Percentiles rank a stretch among this genome's conserved stretches.
phyloP scores from a whole-genome alignment of 805 yeast genomes.

The Candida mattraensis region DNA sequence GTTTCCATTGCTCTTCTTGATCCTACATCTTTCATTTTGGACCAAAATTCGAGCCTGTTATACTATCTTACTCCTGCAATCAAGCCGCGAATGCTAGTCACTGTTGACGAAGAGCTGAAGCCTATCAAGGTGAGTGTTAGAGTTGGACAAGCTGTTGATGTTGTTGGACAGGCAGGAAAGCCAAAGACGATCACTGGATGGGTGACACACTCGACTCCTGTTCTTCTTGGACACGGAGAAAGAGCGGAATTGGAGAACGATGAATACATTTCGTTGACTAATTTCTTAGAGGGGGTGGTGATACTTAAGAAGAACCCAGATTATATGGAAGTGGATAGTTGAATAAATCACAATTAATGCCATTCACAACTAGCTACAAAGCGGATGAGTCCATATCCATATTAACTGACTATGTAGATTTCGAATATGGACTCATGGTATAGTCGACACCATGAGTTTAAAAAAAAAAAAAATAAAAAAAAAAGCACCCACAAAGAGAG shows the following conservation, averaged over 20 bases:
- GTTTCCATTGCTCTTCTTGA: slow-evolving; percentile 81
- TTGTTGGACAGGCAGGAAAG: slow-evolving; percentile 98
- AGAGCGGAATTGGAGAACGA: slow-evolving; percentile 96
- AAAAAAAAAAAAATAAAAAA: slow-evolving; percentile 10
- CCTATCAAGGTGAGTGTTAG: slow-evolving; percentile 95
- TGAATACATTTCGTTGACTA: slow-evolving; percentile 81
- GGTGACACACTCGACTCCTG: slow-evolving; percentile 99
- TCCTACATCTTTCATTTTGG: slow-evolving; percentile 78
- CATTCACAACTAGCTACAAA: not conserved
- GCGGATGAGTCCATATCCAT: too few species aligned
- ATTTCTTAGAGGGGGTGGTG: slow-evolving; percentile 89
- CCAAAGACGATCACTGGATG: slow-evolving; percentile 99
- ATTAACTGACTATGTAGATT: too few species aligned
- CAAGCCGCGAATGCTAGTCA: slow-evolving; percentile 88
- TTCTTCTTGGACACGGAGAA: slow-evolving; percentile 87
- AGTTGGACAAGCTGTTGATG: slow-evolving; percentile 98
- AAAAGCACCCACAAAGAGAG: slow-evolving; percentile 11
- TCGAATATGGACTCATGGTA: not conserved
- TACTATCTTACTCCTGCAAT: slow-evolving; percentile 85
- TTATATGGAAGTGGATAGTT: slow-evolving; percentile 49
- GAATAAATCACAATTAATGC: too few species aligned
- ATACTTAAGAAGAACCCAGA: slow-evolving; percentile 90
- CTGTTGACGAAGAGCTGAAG: slow-evolving; percentile 87
- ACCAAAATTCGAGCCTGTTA: slow-evolving; percentile 72
- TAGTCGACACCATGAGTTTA: slow-evolving; percentile 2